These are phyloP conservation scores for Trichoderma lentiforme DNA, from an alignment of 2,329 filamentous ascomycete genomes.

Conservation along the genomic window DNA sequence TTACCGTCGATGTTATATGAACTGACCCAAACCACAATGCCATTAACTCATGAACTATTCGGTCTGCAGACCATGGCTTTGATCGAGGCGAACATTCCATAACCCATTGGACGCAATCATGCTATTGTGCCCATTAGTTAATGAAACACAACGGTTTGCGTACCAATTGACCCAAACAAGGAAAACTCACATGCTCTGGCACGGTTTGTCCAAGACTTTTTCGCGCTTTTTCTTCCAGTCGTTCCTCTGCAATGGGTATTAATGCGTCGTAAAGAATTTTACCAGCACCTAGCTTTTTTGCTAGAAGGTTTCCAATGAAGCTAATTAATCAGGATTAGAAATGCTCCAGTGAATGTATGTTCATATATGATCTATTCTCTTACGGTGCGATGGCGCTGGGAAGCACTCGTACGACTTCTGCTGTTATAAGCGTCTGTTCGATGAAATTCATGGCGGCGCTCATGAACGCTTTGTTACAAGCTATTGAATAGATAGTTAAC, in stretches of 20 bases:
- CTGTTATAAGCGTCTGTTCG: background rate
- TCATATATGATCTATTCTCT: background rate
- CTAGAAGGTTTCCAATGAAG: background rate
- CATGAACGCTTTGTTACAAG: background rate
- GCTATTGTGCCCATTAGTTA: background rate
- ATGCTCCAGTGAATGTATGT: background rate
- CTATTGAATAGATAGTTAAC: background rate
- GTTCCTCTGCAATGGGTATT: background rate
- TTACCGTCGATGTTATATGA: constrained; percentile 5
- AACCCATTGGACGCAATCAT: constrained; percentile 8
- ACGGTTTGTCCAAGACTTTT: background rate
- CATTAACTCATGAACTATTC: constrained; percentile 5
- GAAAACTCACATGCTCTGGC: background rate
- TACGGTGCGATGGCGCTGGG: background rate
- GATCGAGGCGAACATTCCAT: background rate
- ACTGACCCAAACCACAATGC: constrained; percentile 2
- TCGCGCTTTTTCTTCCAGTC: background rate
- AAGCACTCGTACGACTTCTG: background rate
- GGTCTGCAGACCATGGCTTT: background rate
- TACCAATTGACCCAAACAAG: too few relatives aligned
- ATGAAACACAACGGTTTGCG: background rate
- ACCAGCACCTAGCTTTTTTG: background rate
- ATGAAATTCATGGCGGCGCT: background rate
- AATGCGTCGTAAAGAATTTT: background rate
- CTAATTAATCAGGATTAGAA: background rate